phyloP scores from a whole-genome alignment of 2,329 filamentous ascomycete species.

The Colletotrichum sp. region DNA sequence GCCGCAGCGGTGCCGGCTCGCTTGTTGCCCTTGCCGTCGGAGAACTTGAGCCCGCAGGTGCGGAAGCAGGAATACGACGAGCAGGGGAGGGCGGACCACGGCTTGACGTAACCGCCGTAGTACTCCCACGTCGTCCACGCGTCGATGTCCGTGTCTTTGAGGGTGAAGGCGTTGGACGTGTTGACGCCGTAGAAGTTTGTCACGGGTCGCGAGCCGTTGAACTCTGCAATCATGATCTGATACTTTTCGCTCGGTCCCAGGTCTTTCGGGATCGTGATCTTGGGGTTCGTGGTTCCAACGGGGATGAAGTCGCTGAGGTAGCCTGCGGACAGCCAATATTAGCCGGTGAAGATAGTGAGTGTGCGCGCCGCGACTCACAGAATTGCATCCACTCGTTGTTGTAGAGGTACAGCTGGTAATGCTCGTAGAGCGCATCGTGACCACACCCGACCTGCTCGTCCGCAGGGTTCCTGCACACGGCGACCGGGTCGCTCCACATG shows the following conservation, averaged over 20 bases:
- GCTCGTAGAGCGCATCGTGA: neutral
- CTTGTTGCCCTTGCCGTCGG: neutral
- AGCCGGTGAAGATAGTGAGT: neutral
- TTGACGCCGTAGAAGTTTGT: neutral
- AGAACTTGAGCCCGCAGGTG: conserved; percentile 1
- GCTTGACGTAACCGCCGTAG: neutral
- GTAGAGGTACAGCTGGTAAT: conserved; percentile 1
- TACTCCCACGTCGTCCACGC: neutral
- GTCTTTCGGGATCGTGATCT: neutral
- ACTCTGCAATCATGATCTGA: neutral
- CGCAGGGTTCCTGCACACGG: neutral
- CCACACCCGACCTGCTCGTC: neutral
- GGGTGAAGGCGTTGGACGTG: neutral
- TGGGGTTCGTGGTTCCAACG: neutral
- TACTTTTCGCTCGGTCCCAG: neutral
- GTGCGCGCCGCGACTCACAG: neutral
- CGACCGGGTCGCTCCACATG: neutral
- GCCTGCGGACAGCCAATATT: neutral
- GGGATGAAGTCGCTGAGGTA: neutral
- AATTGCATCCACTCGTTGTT: neutral
- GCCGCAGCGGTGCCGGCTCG: neutral
- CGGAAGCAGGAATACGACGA: neutral
- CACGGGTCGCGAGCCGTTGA: neutral
- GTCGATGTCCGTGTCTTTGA: neutral
- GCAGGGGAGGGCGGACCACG: neutral